Percentiles rank a stretch among this genome's conserved stretches.
phyloP scores from a whole-genome alignment of 2,329 filamentous ascomycete species.

The Plenodomus biglobosus region DNA sequence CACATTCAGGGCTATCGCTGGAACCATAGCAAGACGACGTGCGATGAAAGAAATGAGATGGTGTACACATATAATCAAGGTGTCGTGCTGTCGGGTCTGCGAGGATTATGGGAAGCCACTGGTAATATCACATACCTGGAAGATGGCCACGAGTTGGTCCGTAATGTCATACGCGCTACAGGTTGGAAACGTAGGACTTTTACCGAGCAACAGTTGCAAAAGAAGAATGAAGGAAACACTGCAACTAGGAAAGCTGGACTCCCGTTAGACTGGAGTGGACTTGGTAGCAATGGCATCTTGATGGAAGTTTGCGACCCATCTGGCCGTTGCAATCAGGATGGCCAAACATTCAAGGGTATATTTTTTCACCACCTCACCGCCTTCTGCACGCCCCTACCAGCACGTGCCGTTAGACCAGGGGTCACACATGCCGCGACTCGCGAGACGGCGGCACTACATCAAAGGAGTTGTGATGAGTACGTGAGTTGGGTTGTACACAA shows the following conservation, averaged over 20 bases:
- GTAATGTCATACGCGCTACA: conserved; percentile 73
- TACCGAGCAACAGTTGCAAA: conserved; percentile 3
- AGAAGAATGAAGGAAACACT: conserved; percentile 7
- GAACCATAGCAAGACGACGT: conserved; percentile 66
- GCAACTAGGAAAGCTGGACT: neutral
- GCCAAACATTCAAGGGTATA: conserved; percentile 90
- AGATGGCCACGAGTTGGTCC: conserved; percentile 78
- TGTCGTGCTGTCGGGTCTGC: conserved; percentile 78
- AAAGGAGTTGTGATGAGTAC: conserved; percentile 65
- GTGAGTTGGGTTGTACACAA: conserved; percentile 77
- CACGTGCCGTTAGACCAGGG: conserved; percentile 48
- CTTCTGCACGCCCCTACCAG: conserved; percentile 70
- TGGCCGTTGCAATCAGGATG: conserved; percentile 76
- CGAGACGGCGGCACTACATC: conserved; percentile 51
- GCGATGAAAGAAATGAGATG: conserved; percentile 81
- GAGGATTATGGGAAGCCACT: conserved; percentile 78
- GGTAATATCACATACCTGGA: conserved; percentile 69
- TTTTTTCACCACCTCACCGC: conserved; percentile 85
- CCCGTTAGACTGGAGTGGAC: conserved; percentile 63
- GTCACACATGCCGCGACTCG: conserved; percentile 47
- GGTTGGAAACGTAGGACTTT: conserved; percentile 61
- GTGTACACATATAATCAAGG: conserved; percentile 97
- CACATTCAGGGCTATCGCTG: conserved; percentile 69
- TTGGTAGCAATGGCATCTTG: conserved; percentile 77
- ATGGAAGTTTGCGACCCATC: conserved; percentile 80